Evolutionary conservation across 257 asterid genomes (phyloP), one percentile per base, ranked within the genome.

Genomic region (Solanum pimpinellifolium): DNA sequence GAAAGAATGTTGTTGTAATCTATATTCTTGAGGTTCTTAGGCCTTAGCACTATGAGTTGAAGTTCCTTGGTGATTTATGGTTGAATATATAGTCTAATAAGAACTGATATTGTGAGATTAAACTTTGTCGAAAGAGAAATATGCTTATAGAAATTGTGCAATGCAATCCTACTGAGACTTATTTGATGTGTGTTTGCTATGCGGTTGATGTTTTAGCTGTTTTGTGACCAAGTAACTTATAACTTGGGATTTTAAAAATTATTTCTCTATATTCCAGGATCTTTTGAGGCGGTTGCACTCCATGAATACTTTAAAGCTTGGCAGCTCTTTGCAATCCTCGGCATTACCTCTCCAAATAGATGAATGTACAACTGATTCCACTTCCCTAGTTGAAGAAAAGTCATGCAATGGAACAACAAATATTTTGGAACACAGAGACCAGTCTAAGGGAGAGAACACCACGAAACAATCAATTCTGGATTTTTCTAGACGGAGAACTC

Each of bases 261-360:
- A 16, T 78, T 78, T 44, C 84, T 80, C 29, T 65, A 11, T 84
- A 72, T 39, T 74, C 72, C 93, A 97, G 99, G 98, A 94, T 87
- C 92, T 95, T 89, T 89, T 97, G 88, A 93, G 99, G 93, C 94
- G 88, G 89, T 88, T 95, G 83, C 90, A 89, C 83, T 94, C 97
- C 9, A 88, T 93, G 92, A 88, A 86, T 86, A 90, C 93, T 83
- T 85, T 94, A 21, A 82, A 84, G 44, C 91, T 88, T 85, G 89
- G 92, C 88, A 90, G 91, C 89, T 89, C 95, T 73, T 92, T 90
- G 29, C 95, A 89, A 87, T 65, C 88, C 68, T 89, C 91, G 15
- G 44, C 75, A 59, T 89, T 93, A 77, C 73, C 93, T 86, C 90
- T 87, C 86, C 89, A 89, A 86, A 60, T 92, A 35, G 90, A 91